phyloP scores from a whole-genome alignment of 2,329 filamentous ascomycete species.

The Ceratocystis eucalypticola region DNA sequence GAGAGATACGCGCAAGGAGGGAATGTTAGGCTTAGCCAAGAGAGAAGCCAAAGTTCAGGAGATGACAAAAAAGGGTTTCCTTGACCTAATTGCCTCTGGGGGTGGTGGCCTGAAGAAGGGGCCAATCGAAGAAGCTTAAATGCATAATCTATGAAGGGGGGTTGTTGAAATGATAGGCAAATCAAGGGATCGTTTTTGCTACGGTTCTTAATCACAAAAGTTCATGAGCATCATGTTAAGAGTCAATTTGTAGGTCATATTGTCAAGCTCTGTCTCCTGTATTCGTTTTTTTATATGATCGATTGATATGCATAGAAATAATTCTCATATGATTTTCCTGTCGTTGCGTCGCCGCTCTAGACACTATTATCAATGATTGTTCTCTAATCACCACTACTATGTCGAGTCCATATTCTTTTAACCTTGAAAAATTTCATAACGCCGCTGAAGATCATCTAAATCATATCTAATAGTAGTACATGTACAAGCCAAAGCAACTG shows the following conservation, averaged over 20 bases:
- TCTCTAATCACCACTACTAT: not conserved
- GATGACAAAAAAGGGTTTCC: constrained; percentile 92
- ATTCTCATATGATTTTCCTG: not conserved
- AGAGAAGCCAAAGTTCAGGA: constrained; percentile 82
- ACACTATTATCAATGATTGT: not conserved
- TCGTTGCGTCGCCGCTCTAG: no score
- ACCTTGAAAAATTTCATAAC: not conserved
- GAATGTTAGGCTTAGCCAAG: constrained; percentile 64
- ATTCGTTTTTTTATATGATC: constrained; percentile 1
- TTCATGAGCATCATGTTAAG: not conserved
- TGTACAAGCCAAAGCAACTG: constrained; percentile 2
- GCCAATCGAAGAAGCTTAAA: constrained; percentile 42
- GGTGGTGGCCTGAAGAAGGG: constrained; percentile 47
- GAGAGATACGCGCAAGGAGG: constrained; percentile 52
- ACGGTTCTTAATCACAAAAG: constrained; percentile 8
- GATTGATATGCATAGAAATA: constrained; percentile 6
- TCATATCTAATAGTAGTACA: constrained; percentile 19
- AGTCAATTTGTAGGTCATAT: not conserved
- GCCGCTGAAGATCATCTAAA: constrained; percentile 12
- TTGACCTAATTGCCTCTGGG: constrained; percentile 69
- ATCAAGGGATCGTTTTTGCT: not conserved
- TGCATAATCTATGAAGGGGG: not conserved
- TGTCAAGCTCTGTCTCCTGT: not conserved
- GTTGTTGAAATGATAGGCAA: not conserved
- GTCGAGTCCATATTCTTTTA: not conserved